These are phyloP conservation scores for Dictyostelium purpureum DNA, from an alignment of 78 protist genomes.

Conservation along the genomic window DNA sequence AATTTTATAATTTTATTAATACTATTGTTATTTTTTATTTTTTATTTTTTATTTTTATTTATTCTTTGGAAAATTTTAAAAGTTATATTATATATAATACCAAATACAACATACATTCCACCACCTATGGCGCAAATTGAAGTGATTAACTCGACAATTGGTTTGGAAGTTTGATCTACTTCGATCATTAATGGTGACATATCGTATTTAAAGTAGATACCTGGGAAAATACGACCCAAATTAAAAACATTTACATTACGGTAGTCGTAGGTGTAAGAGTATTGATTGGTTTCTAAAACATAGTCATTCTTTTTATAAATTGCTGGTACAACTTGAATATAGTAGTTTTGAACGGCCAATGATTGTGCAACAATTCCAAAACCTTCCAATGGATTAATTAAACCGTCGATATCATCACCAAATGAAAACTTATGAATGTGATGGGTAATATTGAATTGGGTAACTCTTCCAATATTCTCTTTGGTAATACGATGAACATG, in stretches of 20 bases:
- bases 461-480: neutral
- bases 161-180: conserved; percentile 72
- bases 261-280: conserved; percentile 34
- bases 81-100: conserved; percentile 11
- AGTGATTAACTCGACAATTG: conserved; percentile 43
- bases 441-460: conserved; percentile 59
- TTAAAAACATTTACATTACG: neutral
- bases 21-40: neutral
- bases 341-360: conserved; percentile 41
- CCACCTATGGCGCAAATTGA: conserved; percentile 73
- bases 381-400: conserved; percentile 54
- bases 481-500: conserved; percentile 32
- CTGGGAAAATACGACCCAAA: neutral
- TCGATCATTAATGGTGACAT: conserved; percentile 63
- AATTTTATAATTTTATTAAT: neutral
- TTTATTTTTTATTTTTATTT: neutral
- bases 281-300: conserved; percentile 59
- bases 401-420: conserved; percentile 50
- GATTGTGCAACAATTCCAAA: conserved; percentile 1
- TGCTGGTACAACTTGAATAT: conserved; percentile 67
- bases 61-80: conserved; percentile 3
- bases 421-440: conserved; percentile 67
- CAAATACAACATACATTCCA: conserved; percentile 74
- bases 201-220: conserved; percentile 67
- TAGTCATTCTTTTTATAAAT: conserved; percentile 43